phyloP scores from a whole-genome alignment of 2,329 filamentous ascomycete species.

The Nemania sp. region DNA sequence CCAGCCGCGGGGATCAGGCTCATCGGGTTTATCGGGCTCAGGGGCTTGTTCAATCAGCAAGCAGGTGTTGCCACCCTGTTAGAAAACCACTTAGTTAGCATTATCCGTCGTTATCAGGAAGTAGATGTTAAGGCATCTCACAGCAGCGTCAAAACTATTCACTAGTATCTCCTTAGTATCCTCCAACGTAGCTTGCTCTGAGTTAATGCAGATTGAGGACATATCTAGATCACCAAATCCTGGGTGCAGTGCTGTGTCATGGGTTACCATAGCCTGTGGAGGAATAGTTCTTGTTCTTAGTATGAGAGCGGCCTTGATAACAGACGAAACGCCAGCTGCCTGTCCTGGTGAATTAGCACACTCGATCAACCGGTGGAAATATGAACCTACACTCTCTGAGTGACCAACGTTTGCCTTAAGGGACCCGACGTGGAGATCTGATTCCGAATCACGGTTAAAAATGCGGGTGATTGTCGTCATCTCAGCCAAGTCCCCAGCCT shows the following conservation, averaged over 20 bases:
- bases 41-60: slow-evolving; percentile 63
- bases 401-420: slow-evolving; percentile 64
- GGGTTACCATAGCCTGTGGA: slow-evolving; percentile 60
- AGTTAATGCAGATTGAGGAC: slow-evolving; percentile 30
- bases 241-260: slow-evolving; percentile 19
- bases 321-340: slow-evolving; percentile 53
- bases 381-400: slow-evolving; percentile 52
- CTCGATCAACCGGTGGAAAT: neutral
- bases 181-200: slow-evolving; percentile 9
- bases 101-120: neutral
- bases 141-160: slow-evolving; percentile 68
- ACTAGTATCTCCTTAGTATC: slow-evolving; percentile 44
- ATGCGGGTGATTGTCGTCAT: slow-evolving; percentile 70
- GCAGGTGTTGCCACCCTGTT: slow-evolving; percentile 65
- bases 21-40: slow-evolving; percentile 33
- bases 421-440: slow-evolving; percentile 59
- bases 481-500: slow-evolving; percentile 72
- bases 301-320: slow-evolving; percentile 62
- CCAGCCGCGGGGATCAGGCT: slow-evolving; percentile 54
- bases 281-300: slow-evolving; percentile 58
- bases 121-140: slow-evolving; percentile 8
- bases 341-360: slow-evolving; percentile 18
- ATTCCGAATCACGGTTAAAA: slow-evolving; percentile 61
- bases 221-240: slow-evolving; percentile 29
- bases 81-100: neutral